Evolutionary conservation across 2,329 filamentous ascomycete species (phyloP).

Genomic region (Bertia moriformis): DNA sequence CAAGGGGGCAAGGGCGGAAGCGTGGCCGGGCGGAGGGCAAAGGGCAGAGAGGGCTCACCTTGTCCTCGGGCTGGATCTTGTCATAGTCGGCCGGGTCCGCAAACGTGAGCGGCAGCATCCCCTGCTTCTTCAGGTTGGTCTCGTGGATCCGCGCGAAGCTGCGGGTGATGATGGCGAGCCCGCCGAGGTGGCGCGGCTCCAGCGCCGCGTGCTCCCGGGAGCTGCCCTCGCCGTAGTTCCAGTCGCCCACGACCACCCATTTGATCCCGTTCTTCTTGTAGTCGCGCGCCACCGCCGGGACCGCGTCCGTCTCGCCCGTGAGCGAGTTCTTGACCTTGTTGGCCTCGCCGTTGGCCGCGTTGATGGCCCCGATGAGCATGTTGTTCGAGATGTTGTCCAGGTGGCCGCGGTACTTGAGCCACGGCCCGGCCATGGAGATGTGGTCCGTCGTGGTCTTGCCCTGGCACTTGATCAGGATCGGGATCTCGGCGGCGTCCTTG

Average conservation of each 20-base stretch:
- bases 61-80: constrained; percentile 85
- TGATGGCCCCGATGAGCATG: constrained; percentile 16
- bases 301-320: not conserved
- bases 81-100: constrained; percentile 91
- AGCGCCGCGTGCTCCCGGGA: constrained; percentile 97
- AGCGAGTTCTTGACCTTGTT: not conserved
- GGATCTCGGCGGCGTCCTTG: constrained; percentile 9
- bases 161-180: constrained; percentile 88
- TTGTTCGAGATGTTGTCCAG: constrained; percentile 22
- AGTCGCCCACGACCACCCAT: not conserved
- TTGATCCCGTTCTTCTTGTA: not conserved
- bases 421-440: constrained; percentile 20
- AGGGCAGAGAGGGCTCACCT: constrained; percentile 31
- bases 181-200: constrained; percentile 91
- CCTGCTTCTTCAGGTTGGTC: constrained; percentile 99
- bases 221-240: constrained; percentile 21
- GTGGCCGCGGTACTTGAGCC: constrained; percentile 22
- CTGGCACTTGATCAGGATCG: constrained; percentile 15
- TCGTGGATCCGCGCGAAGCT: constrained; percentile 99
- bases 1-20: too few species aligned
- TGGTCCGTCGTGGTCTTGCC: constrained; percentile 24
- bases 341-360: constrained; percentile 6
- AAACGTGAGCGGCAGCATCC: constrained; percentile 98
- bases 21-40: not conserved
- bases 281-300: not conserved